These are phyloP conservation scores for Mortierella sp. DNA, from an alignment of 371 early-diverging fungal genomes.

Conservation along the genomic window DNA sequence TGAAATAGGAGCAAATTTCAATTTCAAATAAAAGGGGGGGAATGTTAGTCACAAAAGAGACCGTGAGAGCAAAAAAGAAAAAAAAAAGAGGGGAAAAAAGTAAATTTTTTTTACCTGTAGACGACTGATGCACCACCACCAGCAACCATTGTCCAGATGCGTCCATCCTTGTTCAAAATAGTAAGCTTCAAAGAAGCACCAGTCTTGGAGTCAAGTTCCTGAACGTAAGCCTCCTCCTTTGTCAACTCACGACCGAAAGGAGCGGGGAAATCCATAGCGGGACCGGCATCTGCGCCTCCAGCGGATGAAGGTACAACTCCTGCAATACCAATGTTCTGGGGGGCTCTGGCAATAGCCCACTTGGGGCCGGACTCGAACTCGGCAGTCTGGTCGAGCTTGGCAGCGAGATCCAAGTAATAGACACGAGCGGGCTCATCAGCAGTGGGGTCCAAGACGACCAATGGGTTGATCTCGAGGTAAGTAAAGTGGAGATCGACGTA, in stretches of 20 bases:
- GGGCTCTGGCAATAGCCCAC: constrained; percentile 86
- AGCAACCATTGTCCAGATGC: constrained; percentile 99
- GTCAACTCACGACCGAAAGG: constrained; percentile 98
- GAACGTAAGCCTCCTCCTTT: constrained; percentile 97
- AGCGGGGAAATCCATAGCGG: constrained; percentile 97
- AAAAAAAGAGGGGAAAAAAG: too few relatives aligned
- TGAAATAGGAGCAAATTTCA: constrained; percentile 27
- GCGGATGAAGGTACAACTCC: constrained; percentile 1
- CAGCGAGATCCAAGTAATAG: constrained; percentile 95
- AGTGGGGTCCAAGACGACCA: constrained; percentile 88
- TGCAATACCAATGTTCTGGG: constrained; percentile 67
- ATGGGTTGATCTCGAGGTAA: constrained; percentile 98
- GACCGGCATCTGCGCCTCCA: constrained; percentile 79
- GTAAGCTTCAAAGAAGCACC: constrained; percentile 98
- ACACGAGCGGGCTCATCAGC: constrained; percentile 73
- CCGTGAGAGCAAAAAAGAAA: neutral
- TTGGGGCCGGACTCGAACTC: constrained; percentile 96
- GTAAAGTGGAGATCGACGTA: constrained; percentile 97
- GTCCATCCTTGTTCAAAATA: constrained; percentile 93
- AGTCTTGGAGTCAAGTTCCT: constrained; percentile 97
- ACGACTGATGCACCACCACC: constrained; percentile 99
- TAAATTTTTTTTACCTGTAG: constrained; percentile 74
- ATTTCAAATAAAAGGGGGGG: too few relatives aligned
- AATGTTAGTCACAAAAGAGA: neutral
- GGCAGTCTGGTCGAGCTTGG: constrained; percentile 98